Conservation (phyloP, 1,284 basidiomycete species). For the Puccinia triticina region DNA sequence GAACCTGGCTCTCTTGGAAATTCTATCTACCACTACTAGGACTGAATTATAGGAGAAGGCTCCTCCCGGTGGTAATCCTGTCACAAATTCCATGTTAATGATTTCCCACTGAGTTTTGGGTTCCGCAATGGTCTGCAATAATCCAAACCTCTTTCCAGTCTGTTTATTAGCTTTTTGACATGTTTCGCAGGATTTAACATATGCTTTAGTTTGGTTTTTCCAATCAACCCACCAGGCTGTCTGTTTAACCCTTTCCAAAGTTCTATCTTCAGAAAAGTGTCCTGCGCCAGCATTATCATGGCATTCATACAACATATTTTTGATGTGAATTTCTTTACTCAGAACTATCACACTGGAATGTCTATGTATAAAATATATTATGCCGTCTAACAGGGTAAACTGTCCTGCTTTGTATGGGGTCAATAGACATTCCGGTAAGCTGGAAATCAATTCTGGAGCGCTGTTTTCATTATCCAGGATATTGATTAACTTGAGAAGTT, state of each 20-base stretch:
- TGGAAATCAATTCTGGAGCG: not conserved
- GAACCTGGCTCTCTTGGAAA: slow-evolving; percentile 5
- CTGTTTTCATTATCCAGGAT: too few species aligned
- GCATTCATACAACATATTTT: not conserved
- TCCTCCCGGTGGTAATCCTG: slow-evolving; percentile 19
- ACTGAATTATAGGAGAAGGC: not conserved
- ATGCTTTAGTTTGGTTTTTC: not conserved
- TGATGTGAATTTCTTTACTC: not conserved
- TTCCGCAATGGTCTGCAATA: too few species aligned
- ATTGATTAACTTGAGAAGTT: too few species aligned
- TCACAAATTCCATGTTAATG: slow-evolving; percentile 26
- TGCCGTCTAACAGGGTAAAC: not conserved
- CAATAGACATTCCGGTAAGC: not conserved
- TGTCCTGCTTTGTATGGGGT: not conserved
- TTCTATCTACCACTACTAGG: slow-evolving; percentile 32
- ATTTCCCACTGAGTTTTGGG: too few species aligned
- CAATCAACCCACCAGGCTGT: slow-evolving; percentile 32
- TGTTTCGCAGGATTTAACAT: not conserved
- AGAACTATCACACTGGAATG: not conserved
- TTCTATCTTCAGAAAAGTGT: slow-evolving; percentile 3
- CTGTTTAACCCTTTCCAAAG: not conserved
- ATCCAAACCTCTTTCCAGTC: too few species aligned
- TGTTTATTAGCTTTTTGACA: slow-evolving; percentile 2
- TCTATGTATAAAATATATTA: not conserved
- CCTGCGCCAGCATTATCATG: not conserved